Evolutionary conservation across 2,329 filamentous ascomycete genomes (phyloP).

Genomic region (Colletotrichum lini): DNA sequence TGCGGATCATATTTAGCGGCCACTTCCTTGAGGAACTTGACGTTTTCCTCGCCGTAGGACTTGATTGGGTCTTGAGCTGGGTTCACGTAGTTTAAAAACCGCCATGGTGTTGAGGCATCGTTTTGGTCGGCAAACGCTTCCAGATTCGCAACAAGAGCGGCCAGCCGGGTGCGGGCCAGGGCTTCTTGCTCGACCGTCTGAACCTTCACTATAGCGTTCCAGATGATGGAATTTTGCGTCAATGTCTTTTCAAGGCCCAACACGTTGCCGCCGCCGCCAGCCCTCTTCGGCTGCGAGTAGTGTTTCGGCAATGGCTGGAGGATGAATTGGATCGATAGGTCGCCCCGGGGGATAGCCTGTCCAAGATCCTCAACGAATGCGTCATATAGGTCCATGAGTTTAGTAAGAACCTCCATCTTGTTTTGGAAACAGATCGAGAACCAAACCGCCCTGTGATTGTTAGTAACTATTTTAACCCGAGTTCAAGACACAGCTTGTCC

Average conservation of each 20-base stretch:
- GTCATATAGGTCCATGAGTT: no score
- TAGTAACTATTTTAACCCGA: no score
- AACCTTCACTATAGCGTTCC: conserved; percentile 56
- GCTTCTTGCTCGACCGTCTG: conserved; percentile 53
- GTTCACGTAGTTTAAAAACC: no score
- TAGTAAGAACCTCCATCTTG: no score
- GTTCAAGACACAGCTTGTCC: no score
- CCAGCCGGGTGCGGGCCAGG: conserved; percentile 54
- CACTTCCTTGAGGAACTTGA: conserved; percentile 49
- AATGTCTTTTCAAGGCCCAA: conserved; percentile 50
- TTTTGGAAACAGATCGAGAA: no score
- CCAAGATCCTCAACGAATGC: no score
- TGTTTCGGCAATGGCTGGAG: conserved; percentile 43
- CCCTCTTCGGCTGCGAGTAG: no score
- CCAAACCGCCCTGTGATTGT: no score
- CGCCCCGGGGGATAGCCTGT: no score
- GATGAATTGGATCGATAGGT: conserved; percentile 43
- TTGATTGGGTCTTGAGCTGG: conserved; percentile 54
- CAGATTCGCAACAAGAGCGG: conserved; percentile 62
- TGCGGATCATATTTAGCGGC: conserved; percentile 52
- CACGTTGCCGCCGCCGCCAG: conserved; percentile 49
- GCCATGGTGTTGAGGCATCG: conserved; percentile 53
- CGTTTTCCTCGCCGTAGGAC: conserved; percentile 55
- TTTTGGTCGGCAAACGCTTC: conserved; percentile 67
- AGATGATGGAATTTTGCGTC: conserved; percentile 53